phyloP scores from a whole-genome alignment of 371 early-diverging fungal genomes.

The Blakeslea trispora region DNA sequence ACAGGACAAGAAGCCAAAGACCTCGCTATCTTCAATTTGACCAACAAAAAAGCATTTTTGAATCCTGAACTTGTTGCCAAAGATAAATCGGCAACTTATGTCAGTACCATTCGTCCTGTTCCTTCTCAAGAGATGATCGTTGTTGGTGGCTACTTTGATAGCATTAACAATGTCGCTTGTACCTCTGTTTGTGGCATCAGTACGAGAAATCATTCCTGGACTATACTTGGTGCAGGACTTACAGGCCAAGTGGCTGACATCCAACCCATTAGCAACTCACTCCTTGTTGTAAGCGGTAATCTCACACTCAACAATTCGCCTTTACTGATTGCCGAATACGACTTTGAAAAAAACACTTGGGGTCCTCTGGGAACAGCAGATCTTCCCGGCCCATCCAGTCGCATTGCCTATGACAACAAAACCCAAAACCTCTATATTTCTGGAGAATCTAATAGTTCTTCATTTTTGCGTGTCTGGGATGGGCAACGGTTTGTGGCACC shows the following conservation, averaged over 20 bases:
- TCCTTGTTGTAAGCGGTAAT: slow-evolving; percentile 52
- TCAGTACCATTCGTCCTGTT: slow-evolving; percentile 47
- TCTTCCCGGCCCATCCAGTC: slow-evolving; percentile 41
- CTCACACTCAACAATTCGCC: slow-evolving; percentile 40
- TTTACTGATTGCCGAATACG: slow-evolving; percentile 49
- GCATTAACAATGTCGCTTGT: slow-evolving; percentile 51
- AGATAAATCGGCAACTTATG: slow-evolving; percentile 32
- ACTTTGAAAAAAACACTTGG: slow-evolving; percentile 49
- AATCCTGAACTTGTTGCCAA: slow-evolving; percentile 27
- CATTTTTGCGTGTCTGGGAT: slow-evolving; percentile 42
- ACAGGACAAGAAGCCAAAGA: slow-evolving; percentile 17
- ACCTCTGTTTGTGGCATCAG: slow-evolving; percentile 45
- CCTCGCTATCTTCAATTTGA: slow-evolving; percentile 39
- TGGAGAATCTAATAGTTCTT: slow-evolving; percentile 28
- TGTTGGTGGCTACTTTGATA: slow-evolving; percentile 60
- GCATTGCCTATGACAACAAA: slow-evolving; percentile 37
- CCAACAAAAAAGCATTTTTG: slow-evolving; percentile 13
- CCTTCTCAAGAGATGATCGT: slow-evolving; percentile 32
- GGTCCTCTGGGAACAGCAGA: slow-evolving; percentile 41
- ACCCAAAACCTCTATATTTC: slow-evolving; percentile 41
- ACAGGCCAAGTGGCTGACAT: slow-evolving; percentile 52
- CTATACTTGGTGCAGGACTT: slow-evolving; percentile 39
- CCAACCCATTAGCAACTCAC: slow-evolving; percentile 48
- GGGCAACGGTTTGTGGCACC: slow-evolving; percentile 30
- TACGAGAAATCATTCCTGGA: slow-evolving; percentile 41